These are phyloP conservation scores for Bryoglossum gracile DNA, from an alignment of 495 filamentous ascomycete genomes.

Conservation along the genomic window DNA sequence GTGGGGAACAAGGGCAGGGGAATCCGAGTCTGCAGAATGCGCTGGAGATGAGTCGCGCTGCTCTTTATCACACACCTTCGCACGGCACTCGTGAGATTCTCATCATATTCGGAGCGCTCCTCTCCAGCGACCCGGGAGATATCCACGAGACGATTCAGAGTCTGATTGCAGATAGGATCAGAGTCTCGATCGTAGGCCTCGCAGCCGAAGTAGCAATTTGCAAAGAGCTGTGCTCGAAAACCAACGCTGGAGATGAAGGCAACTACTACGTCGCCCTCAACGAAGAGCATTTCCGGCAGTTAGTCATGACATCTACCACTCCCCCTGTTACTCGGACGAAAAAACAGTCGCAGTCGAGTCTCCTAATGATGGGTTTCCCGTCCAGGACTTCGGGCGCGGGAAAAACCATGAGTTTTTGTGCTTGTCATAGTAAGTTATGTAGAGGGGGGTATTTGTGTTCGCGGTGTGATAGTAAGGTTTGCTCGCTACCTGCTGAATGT, in stretches of 20 bases:
- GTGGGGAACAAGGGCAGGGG: slow-evolving; percentile 74
- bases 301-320: slow-evolving; percentile 82
- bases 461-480: slow-evolving; percentile 82
- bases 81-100: slow-evolving; percentile 92
- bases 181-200: slow-evolving; percentile 80
- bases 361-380: slow-evolving; percentile 99
- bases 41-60: slow-evolving; percentile 85
- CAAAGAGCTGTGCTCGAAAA: slow-evolving; percentile 75
- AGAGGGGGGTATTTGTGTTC: slow-evolving; percentile 90
- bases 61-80: slow-evolving; percentile 81
- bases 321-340: slow-evolving; percentile 71
- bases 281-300: slow-evolving; percentile 80
- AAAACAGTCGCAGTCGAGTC: slow-evolving; percentile 60
- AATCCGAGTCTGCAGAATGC: slow-evolving; percentile 91
- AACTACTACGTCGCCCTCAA: slow-evolving; percentile 78
- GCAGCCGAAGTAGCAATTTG: slow-evolving; percentile 90
- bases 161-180: slow-evolving; percentile 72
- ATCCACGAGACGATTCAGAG: slow-evolving; percentile 82
- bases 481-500: slow-evolving; percentile 84
- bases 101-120: slow-evolving; percentile 83
- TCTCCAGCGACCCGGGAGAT: slow-evolving; percentile 87
- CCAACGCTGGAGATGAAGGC: slow-evolving; percentile 70
- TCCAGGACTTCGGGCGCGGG: slow-evolving; percentile 55
- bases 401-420: slow-evolving; percentile 65
- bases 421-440: slow-evolving; percentile 79